Evolutionary conservation across 78 protist genomes (phyloP).

Genomic region (Dictyostelium firmibasis): DNA sequence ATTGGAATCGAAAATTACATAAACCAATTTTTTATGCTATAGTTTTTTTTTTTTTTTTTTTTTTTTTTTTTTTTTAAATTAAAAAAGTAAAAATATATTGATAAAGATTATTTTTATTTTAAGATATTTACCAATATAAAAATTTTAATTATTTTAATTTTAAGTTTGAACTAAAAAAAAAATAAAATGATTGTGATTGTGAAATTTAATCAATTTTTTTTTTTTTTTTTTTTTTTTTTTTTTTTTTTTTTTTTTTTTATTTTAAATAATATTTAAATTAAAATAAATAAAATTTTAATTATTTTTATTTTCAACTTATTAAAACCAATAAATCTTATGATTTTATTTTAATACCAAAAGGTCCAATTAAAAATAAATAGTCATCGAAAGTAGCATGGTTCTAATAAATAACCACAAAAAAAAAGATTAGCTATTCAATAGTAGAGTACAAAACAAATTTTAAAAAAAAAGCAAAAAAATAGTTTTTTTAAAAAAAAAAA

Average conservation of each 20-base stretch:
- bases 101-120: no score
- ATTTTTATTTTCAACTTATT: not conserved
- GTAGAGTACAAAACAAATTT: not conserved
- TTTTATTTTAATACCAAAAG: not conserved
- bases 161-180: not conserved
- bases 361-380: not conserved
- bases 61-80: no score
- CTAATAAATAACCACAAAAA: no score
- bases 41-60: no score
- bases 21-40: no score
- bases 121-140: not conserved
- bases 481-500: not conserved
- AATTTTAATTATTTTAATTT: no score
- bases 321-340: not conserved
- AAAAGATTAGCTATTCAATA: not conserved
- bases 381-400: not conserved
- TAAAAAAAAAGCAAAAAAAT: no score
- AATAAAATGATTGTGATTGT: not conserved
- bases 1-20: not conserved
- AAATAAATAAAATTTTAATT: no score
- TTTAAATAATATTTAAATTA: no score
- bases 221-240: no score
- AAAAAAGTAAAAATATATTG: no score
- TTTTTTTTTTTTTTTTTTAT: no score
- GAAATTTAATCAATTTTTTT: not conserved